Conservation (phyloP, 768 basidiomycete genomes). For the Lactifluus echinatus region DNA sequence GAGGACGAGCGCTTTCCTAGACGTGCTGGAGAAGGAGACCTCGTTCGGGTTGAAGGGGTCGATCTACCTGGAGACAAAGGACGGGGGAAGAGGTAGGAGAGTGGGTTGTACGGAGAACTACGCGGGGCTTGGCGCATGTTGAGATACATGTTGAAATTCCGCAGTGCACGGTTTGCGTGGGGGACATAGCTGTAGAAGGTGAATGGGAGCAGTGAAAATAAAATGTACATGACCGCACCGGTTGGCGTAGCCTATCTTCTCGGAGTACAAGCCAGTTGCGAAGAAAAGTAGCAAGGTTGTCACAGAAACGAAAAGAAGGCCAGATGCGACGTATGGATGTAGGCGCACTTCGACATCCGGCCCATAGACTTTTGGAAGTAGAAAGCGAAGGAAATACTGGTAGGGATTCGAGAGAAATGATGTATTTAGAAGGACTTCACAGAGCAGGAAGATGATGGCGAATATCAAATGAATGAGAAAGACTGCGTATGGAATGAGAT, state of each 20-base stretch:
- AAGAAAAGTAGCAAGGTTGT: slow-evolving; percentile 93
- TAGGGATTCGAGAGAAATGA: slow-evolving; percentile 61
- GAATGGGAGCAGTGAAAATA: background rate
- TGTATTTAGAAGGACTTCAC: slow-evolving; percentile 65
- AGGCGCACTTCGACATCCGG: slow-evolving; percentile 36
- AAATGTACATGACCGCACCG: slow-evolving; percentile 49
- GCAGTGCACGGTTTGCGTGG: slow-evolving; percentile 85
- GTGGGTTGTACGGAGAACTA: slow-evolving; percentile 45
- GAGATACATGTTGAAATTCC: slow-evolving; percentile 93
- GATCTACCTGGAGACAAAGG: slow-evolving; percentile 27
- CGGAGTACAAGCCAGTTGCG: slow-evolving; percentile 90
- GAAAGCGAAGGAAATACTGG: slow-evolving; percentile 38
- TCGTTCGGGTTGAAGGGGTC: slow-evolving; percentile 31
- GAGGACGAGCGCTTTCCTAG: slow-evolving; percentile 34
- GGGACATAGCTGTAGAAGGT: slow-evolving; percentile 72
- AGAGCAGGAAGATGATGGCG: slow-evolving; percentile 61
- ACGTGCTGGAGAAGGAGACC: slow-evolving; percentile 31
- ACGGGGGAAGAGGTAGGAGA: slow-evolving; percentile 51
- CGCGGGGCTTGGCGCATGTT: slow-evolving; percentile 82
- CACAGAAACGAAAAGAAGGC: slow-evolving; percentile 76
- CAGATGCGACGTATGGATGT: slow-evolving; percentile 70
- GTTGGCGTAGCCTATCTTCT: slow-evolving; percentile 95
- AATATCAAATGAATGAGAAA: slow-evolving; percentile 64
- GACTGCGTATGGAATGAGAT: slow-evolving; percentile 36
- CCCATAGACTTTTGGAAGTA: slow-evolving; percentile 46